Evolutionary conservation across 106 monocot genomes (phyloP).

Genomic region (Dendrobium nobile): DNA sequence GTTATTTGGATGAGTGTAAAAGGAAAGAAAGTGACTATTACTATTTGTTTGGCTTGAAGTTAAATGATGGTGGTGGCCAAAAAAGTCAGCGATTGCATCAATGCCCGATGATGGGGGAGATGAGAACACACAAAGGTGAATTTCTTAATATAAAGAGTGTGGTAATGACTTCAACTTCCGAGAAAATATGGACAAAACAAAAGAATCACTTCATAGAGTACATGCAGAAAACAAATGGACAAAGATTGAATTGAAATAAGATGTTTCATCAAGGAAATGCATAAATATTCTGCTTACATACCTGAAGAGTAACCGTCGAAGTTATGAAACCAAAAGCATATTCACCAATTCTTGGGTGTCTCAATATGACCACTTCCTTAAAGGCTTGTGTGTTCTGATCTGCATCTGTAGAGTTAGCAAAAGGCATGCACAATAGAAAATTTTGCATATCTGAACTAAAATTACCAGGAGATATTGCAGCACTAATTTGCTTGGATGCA

Average conservation of each 20-base stretch:
- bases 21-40: too few species aligned
- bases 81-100: too few species aligned
- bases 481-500: slow-evolving; percentile 90
- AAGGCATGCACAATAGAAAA: neutral
- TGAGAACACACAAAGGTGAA: too few species aligned
- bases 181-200: neutral
- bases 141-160: neutral
- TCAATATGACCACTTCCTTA: slow-evolving; percentile 91
- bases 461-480: slow-evolving; percentile 91
- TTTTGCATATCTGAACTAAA: neutral
- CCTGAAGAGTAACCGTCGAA: slow-evolving; percentile 79
- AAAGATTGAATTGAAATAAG: neutral
- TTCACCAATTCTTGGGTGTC: slow-evolving; percentile 86
- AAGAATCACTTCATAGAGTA: neutral
- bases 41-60: too few species aligned
- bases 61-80: too few species aligned
- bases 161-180: neutral
- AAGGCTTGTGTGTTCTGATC: slow-evolving; percentile 88
- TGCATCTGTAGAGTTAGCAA: slow-evolving; percentile 25
- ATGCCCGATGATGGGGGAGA: too few species aligned
- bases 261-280: neutral
- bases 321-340: slow-evolving; percentile 95
- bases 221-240: neutral
- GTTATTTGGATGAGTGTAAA: too few species aligned
- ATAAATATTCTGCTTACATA: slow-evolving; percentile 14